A percentile compares a stretch with the other conserved stretches of the same genome.
Evolutionary conservation across 1,139 yeast genomes (phyloP).

Genomic region (Debaryomycetaceae sp.): DNA sequence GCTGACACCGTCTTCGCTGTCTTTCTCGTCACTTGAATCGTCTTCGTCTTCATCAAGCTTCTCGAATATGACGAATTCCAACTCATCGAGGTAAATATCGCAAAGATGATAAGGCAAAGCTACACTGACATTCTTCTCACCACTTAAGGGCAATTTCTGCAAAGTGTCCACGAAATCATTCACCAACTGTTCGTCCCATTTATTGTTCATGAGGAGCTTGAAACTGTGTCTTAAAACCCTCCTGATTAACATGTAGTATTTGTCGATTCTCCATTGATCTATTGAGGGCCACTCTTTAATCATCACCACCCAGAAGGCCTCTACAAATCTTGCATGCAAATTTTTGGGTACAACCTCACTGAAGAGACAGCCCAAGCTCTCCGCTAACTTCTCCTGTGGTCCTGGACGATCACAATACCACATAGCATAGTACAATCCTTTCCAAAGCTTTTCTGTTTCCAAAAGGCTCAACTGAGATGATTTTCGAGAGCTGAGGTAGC

Average conservation of each 20-base stretch:
- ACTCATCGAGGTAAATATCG: slow-evolving; percentile 82
- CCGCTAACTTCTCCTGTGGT: slow-evolving; percentile 85
- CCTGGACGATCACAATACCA: slow-evolving; percentile 95
- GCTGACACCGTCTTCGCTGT: slow-evolving; percentile 22
- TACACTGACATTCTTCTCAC: slow-evolving; percentile 57
- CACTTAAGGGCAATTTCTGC: slow-evolving; percentile 49
- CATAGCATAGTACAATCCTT: slow-evolving; percentile 88
- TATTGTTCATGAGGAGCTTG: slow-evolving; percentile 46
- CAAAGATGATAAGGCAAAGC: slow-evolving; percentile 84
- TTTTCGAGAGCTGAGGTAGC: slow-evolving; percentile 47
- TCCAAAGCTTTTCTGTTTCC: slow-evolving; percentile 86
- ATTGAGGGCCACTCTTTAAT: slow-evolving; percentile 79
- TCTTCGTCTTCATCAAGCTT: slow-evolving; percentile 38
- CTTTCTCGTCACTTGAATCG: slow-evolving; percentile 24
- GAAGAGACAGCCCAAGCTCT: slow-evolving; percentile 62
- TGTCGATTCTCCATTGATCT: slow-evolving; percentile 86
- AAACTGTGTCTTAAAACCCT: slow-evolving; percentile 68
- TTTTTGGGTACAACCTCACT: slow-evolving; percentile 41
- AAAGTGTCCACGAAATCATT: slow-evolving; percentile 43
- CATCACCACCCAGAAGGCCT: slow-evolving; percentile 81
- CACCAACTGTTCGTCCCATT: slow-evolving; percentile 56
- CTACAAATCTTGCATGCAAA: slow-evolving; percentile 50
- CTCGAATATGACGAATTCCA: slow-evolving; percentile 61
- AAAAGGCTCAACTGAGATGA: slow-evolving; percentile 24
- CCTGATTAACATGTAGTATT: slow-evolving; percentile 77